Evolutionary conservation across 164 flowering plant genomes (phyloP).

Genomic region (Taxillus chinensis): DNA sequence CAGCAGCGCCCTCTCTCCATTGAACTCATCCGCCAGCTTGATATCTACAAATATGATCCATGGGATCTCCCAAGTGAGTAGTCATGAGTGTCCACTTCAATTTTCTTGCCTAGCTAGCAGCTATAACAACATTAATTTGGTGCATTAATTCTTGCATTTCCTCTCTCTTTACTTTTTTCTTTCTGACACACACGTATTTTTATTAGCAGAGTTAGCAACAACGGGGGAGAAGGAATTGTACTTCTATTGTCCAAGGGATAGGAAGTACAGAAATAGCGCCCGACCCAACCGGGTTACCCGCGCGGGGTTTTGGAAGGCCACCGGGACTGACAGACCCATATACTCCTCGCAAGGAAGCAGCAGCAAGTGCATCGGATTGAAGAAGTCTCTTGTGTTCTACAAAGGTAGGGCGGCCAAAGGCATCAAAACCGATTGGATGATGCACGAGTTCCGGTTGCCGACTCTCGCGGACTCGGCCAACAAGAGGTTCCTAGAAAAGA

Average conservation of each 20-base stretch:
- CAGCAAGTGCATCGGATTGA: constrained; percentile 45
- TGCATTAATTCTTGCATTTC: too few relatives aligned
- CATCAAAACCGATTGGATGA: constrained; percentile 66
- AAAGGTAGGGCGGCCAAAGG: constrained; percentile 67
- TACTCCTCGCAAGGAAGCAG: constrained; percentile 39
- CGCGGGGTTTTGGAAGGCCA: constrained; percentile 74
- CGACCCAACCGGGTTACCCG: constrained; percentile 62
- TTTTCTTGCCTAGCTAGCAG: too few relatives aligned
- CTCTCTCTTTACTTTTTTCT: too few relatives aligned
- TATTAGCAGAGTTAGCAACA: constrained; percentile 26
- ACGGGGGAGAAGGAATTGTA: constrained; percentile 67
- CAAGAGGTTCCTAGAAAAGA: constrained; percentile 30
- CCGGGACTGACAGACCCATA: constrained; percentile 59
- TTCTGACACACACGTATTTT: neutral
- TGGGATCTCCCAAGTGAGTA: constrained; percentile 73
- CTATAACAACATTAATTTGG: too few relatives aligned
- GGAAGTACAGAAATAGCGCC: constrained; percentile 53
- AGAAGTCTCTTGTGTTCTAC: constrained; percentile 69
- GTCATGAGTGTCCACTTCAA: too few relatives aligned
- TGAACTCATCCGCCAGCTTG: constrained; percentile 54
- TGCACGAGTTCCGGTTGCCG: constrained; percentile 64
- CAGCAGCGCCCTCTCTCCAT: constrained; percentile 35
- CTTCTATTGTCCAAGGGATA: constrained; percentile 55
- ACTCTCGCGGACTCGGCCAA: constrained; percentile 20
- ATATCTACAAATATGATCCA: constrained; percentile 57